Base-by-base conservation (phyloP, 1,284 basidiomycete genomes). In the Ustilago shanxiensis region DNA sequence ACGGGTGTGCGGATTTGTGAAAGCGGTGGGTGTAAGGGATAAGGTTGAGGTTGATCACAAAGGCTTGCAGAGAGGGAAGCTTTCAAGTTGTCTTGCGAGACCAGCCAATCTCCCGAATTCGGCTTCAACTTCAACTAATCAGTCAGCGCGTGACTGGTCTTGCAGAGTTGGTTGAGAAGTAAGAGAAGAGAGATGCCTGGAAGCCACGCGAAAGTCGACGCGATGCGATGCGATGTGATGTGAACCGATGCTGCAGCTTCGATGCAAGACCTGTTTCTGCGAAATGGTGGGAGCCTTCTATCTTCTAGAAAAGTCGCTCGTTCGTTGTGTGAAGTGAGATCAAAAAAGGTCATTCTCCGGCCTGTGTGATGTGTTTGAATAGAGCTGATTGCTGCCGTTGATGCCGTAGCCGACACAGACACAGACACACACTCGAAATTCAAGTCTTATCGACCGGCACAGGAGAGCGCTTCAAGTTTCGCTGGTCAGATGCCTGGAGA, bases 121-220 rank as follows among this genome's bases (percentile, higher is more conserved):
- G 47, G 14, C 47, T 54, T n/a, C n/a, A n/a, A n/a, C n/a, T n/a
- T n/a, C n/a, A 16, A 47, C 35, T 52, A n/a, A 65, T 71, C 68
- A 71, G 68, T 71, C 63, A 71, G 68, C 68, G 59, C 22, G 59
- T 61, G 57, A 52, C 39, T 35, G 58, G 44, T 39, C 33, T 33
- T 60, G 49, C 53, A 61, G 57, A 14, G 9, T 26, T 16, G 35
- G 29, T n/a, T n/a, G n/a, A n/a, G n/a, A n/a, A n/a, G n/a, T n/a
- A 49, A 45, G 26, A 41, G 24, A 20, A 39, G 51, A 61, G 41
- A 24, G n/a, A 33, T 29, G 33, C 18, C 35, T 35, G n/a, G 47
- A 18, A 56, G 24, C 54, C 47, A 49, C 22, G 47, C 47, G 47
- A 49, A 49, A 37, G 35, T 37, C n/a, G n/a, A n/a, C 7, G 5